A percentile compares a stretch with the other conserved stretches of the same genome.
phyloP scores from a whole-genome alignment of 352 stramenopile genomes.

The Paralagenidium karlingii region DNA sequence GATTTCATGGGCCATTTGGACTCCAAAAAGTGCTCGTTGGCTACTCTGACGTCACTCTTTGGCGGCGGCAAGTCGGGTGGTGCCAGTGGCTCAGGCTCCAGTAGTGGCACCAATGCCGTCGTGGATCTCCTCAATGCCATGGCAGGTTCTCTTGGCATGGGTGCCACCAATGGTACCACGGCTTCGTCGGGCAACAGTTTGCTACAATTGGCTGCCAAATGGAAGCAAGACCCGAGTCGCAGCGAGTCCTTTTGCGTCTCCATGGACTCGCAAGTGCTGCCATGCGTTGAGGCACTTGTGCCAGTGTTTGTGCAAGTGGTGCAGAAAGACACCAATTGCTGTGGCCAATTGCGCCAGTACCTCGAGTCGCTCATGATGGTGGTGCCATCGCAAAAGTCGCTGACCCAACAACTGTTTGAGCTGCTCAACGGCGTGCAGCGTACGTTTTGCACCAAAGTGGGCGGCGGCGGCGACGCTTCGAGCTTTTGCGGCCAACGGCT shows the following conservation, averaged over 20 bases:
- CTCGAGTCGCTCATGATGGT: slow-evolving; percentile 31
- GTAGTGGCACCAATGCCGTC: slow-evolving; percentile 12
- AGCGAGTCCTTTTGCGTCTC: slow-evolving; percentile 31
- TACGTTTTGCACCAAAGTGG: slow-evolving; percentile 27
- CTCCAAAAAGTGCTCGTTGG: slow-evolving; percentile 29
- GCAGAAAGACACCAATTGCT: slow-evolving; percentile 33
- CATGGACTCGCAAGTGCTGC: slow-evolving; percentile 36
- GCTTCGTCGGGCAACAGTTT: slow-evolving; percentile 8
- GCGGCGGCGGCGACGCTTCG: slow-evolving; percentile 3
- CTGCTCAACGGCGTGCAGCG: slow-evolving; percentile 41
- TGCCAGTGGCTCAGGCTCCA: too few relatives aligned
- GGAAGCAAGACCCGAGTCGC: slow-evolving; percentile 22
- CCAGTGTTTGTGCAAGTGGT: slow-evolving; percentile 24
- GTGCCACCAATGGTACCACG: neutral
- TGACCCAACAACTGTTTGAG: slow-evolving; percentile 21
- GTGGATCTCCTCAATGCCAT: slow-evolving; percentile 24
- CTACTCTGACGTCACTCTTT: slow-evolving; percentile 28
- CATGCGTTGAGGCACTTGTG: slow-evolving; percentile 27
- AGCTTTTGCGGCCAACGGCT: slow-evolving; percentile 28
- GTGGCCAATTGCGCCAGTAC: slow-evolving; percentile 24
- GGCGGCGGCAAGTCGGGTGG: slow-evolving; percentile 7
- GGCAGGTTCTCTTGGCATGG: neutral
- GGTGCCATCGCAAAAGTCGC: slow-evolving; percentile 24
- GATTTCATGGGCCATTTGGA: slow-evolving; percentile 18
- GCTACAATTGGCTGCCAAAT: slow-evolving; percentile 16